Percentiles rank a stretch among this genome's conserved stretches.
Conservation (phyloP, 176 grass and related monocot genomes). For the Saccharum spontaneum region DNA sequence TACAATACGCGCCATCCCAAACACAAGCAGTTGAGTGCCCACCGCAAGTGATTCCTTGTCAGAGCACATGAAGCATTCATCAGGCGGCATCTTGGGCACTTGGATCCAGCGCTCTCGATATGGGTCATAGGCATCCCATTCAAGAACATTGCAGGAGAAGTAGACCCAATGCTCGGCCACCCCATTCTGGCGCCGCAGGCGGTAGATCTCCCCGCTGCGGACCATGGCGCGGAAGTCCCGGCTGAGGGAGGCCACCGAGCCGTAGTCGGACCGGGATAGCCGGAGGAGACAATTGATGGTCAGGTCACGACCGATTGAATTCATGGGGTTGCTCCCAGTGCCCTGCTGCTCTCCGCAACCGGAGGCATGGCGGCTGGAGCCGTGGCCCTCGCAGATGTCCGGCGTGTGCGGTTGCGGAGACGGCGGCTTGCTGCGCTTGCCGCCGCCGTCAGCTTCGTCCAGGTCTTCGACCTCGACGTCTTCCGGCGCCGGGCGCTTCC, state of each 20-base stretch:
- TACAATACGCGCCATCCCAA: conserved; percentile 75
- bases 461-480: conserved; percentile 38
- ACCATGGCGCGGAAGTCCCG: conserved; percentile 66
- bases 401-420: conserved; percentile 81
- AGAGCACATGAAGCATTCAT: conserved; percentile 85
- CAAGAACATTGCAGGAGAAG: conserved; percentile 83
- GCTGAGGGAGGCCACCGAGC: conserved; percentile 73
- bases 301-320: conserved; percentile 68
- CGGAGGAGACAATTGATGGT: conserved; percentile 76
- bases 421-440: conserved; percentile 74
- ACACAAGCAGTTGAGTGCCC: conserved; percentile 87
- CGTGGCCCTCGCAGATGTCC: conserved; percentile 56
- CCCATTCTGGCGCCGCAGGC: conserved; percentile 56
- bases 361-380: conserved; percentile 15
- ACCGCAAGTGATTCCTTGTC: conserved; percentile 97
- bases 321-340: conserved; percentile 56
- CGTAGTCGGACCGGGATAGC: conserved; percentile 83
- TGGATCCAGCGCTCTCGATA: conserved; percentile 76
- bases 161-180: conserved; percentile 92
- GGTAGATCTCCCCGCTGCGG: conserved; percentile 79
- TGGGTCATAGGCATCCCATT: conserved; percentile 92
- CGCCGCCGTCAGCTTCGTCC: conserved; percentile 35
- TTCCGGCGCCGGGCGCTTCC: conserved; percentile 60
- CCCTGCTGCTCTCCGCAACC: conserved; percentile 23
- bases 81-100: conserved; percentile 84